These are phyloP conservation scores for Byssothecium circinans DNA, from an alignment of 2,329 filamentous ascomycete genomes.

Conservation along the genomic window DNA sequence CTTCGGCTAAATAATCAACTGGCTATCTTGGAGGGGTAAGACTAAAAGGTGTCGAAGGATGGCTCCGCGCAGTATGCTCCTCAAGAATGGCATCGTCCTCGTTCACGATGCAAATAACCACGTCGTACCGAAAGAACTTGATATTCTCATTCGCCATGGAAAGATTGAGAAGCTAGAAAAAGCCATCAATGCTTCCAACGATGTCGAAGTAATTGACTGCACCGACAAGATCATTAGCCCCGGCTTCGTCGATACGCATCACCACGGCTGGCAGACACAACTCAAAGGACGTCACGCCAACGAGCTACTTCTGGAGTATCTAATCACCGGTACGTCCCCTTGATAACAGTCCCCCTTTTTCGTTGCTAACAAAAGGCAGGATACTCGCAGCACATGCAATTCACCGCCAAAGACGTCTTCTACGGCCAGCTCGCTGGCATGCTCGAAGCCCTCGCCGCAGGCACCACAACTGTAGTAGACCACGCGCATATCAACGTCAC, in stretches of 20 bases:
- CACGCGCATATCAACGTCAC: conserved; percentile 55
- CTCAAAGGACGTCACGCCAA: conserved; percentile 58
- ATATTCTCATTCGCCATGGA: conserved; percentile 39
- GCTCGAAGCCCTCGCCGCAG: conserved; percentile 56
- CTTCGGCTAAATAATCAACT: too few species aligned
- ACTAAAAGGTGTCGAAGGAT: background rate
- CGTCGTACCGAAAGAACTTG: conserved; percentile 33
- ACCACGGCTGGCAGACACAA: conserved; percentile 55
- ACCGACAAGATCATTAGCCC: conserved; percentile 57
- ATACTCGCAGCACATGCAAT: conserved; percentile 41
- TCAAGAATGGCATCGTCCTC: conserved; percentile 43
- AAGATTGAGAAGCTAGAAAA: conserved; percentile 38
- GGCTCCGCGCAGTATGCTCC: conserved; percentile 20
- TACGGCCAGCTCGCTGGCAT: conserved; percentile 44
- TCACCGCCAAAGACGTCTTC: conserved; percentile 26
- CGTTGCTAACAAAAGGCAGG: conserved; percentile 42
- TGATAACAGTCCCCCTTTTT: background rate
- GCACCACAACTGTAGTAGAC: conserved; percentile 57
- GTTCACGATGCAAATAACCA: conserved; percentile 39
- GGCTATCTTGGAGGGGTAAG: too few species aligned
- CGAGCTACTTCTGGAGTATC: conserved; percentile 50
- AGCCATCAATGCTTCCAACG: conserved; percentile 24
- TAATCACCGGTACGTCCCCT: conserved; percentile 36
- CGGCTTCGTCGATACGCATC: conserved; percentile 61
- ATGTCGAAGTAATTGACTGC: conserved; percentile 52